These are phyloP conservation scores for Tolypocladium guangdongense DNA, from an alignment of 2,329 filamentous ascomycete genomes.

Conservation along the genomic window DNA sequence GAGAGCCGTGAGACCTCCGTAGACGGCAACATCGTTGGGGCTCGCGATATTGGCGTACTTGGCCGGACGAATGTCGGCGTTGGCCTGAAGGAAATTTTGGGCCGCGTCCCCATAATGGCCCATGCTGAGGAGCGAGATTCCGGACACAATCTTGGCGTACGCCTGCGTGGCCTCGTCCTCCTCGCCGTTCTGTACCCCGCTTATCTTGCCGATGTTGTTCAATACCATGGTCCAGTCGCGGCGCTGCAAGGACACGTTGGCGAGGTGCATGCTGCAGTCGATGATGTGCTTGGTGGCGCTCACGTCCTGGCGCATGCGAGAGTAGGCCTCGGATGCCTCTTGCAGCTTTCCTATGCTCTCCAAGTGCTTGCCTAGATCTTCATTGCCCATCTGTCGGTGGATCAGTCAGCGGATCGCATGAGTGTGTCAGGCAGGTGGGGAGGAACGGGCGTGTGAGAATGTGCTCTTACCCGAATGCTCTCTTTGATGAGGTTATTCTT, in stretches of 20 bases:
- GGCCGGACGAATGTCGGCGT: slow-evolving; percentile 35
- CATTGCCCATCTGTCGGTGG: slow-evolving; percentile 69
- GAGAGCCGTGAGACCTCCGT: slow-evolving; percentile 81
- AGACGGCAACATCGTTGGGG: slow-evolving; percentile 82
- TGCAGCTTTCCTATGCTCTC: slow-evolving; percentile 66
- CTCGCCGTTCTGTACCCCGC: slow-evolving; percentile 33
- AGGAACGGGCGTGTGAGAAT: background rate
- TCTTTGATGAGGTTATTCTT: slow-evolving; percentile 97
- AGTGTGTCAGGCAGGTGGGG: background rate
- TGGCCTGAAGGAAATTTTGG: slow-evolving; percentile 53
- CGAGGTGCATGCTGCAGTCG: slow-evolving; percentile 70
- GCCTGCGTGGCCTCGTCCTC: slow-evolving; percentile 34
- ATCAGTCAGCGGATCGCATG: slow-evolving; percentile 3
- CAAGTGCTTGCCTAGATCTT: slow-evolving; percentile 79
- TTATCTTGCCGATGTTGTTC: slow-evolving; percentile 52
- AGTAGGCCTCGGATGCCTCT: slow-evolving; percentile 66
- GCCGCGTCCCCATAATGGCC: slow-evolving; percentile 53
- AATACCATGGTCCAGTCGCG: slow-evolving; percentile 65
- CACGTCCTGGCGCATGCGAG: slow-evolving; percentile 83
- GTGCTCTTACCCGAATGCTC: slow-evolving; percentile 63
- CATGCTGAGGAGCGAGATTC: slow-evolving; percentile 38
- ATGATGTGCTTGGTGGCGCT: slow-evolving; percentile 73
- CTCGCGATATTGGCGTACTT: slow-evolving; percentile 63
- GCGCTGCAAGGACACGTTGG: slow-evolving; percentile 64
- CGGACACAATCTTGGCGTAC: slow-evolving; percentile 39